phyloP scores from a whole-genome alignment of 2,329 filamentous ascomycete species.

The Thelonectria rubi region DNA sequence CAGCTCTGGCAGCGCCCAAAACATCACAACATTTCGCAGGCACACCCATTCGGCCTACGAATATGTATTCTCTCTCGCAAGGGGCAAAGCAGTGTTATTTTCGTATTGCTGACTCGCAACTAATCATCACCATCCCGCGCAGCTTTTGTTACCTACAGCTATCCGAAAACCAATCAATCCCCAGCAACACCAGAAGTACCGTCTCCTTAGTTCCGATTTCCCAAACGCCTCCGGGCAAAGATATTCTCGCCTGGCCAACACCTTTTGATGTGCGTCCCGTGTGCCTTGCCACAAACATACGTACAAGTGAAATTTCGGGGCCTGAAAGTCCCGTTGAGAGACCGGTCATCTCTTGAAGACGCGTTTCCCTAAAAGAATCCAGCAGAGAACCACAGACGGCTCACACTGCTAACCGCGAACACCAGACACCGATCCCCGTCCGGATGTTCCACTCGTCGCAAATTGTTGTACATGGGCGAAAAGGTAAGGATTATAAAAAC shows the following conservation, averaged over 20 bases:
- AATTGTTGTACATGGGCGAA: constrained; percentile 45
- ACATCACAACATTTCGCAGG: too few species aligned
- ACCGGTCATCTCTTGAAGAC: constrained; percentile 18
- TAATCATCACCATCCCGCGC: constrained; percentile 32
- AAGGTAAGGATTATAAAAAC: constrained; percentile 36
- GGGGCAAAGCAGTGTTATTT: constrained; percentile 5
- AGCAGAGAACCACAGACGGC: constrained; percentile 17
- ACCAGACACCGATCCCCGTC: constrained; percentile 35
- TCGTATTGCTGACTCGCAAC: constrained; percentile 35
- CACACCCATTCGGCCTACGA: too few species aligned
- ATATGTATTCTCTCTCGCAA: too few species aligned
- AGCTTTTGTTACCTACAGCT: constrained; percentile 45
- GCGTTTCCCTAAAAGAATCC: constrained; percentile 28
- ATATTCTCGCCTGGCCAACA: constrained; percentile 48
- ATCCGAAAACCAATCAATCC: constrained; percentile 34
- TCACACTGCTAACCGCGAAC: constrained; percentile 28
- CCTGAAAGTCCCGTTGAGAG: constrained; percentile 18
- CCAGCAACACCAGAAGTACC: constrained; percentile 43
- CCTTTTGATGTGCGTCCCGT: constrained; percentile 56
- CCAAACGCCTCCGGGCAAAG: constrained; percentile 42
- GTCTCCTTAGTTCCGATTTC: constrained; percentile 38
- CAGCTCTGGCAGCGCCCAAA: not conserved
- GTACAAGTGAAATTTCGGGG: constrained; percentile 46
- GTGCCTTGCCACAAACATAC: constrained; percentile 51
- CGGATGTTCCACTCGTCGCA: constrained; percentile 36